A percentile compares a stretch with the other conserved stretches of the same genome.
Evolutionary conservation across 257 asterid species (phyloP).

Genomic region (Ophiorrhiza pumila): DNA sequence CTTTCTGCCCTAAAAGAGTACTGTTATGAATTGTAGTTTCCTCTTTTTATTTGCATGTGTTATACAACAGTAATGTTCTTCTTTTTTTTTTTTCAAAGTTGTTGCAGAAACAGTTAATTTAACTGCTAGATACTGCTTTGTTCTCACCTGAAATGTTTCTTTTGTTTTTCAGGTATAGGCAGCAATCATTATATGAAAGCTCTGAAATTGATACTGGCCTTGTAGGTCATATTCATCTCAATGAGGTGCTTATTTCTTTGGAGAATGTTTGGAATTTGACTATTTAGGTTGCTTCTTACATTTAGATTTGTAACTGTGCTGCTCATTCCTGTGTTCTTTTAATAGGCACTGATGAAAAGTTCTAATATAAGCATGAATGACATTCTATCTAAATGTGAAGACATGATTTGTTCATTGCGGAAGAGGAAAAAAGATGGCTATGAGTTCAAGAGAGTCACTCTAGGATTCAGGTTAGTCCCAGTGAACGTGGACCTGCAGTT

Average conservation of each 20-base stretch:
- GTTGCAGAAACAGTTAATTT: neutral
- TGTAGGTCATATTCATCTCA: slow-evolving; percentile 87
- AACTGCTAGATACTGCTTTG: neutral
- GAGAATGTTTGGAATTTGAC: slow-evolving; percentile 6
- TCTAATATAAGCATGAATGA: slow-evolving; percentile 47
- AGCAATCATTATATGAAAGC: slow-evolving; percentile 34
- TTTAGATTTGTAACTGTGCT: slow-evolving; percentile 21
- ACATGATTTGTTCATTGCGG: slow-evolving; percentile 39
- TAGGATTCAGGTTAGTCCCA: slow-evolving; percentile 62
- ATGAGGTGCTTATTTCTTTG: slow-evolving; percentile 48
- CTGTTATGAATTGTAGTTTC: neutral
- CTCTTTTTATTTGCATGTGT: neutral
- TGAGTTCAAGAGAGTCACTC: slow-evolving; percentile 54
- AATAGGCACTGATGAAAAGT: slow-evolving; percentile 53
- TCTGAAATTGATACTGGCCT: slow-evolving; percentile 50
- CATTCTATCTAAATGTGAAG: slow-evolving; percentile 68
- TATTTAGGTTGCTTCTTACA: neutral
- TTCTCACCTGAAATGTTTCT: neutral
- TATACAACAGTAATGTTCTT: neutral
- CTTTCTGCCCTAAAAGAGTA: neutral
- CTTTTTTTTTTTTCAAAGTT: neutral
- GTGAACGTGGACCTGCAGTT: slow-evolving; percentile 19
- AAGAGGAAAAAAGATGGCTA: slow-evolving; percentile 66
- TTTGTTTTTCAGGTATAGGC: slow-evolving; percentile 55
- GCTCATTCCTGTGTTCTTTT: slow-evolving; percentile 22